Percentiles rank a stretch among this genome's conserved stretches.
Evolutionary conservation across 495 filamentous ascomycete genomes (phyloP).

Genomic region (Aeminium ludgeri): DNA sequence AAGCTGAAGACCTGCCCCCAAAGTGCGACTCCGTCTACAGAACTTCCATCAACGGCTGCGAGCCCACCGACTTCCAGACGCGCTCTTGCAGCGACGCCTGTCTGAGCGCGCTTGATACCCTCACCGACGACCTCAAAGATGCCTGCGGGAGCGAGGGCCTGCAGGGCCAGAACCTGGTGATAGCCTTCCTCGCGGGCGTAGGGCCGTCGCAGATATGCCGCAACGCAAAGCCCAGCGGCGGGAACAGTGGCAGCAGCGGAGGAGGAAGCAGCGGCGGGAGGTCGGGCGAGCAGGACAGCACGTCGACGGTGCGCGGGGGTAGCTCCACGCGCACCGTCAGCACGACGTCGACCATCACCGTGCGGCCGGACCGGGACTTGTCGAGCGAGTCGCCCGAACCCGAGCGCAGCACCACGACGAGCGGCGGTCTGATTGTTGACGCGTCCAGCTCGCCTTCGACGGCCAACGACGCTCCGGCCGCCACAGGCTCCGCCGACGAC

Average conservation of each 20-base stretch:
- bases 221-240: conserved; percentile 1
- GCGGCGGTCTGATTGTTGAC: neutral
- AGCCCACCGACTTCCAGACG: conserved; percentile 19
- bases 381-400: neutral
- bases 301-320: too few relatives aligned
- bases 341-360: neutral
- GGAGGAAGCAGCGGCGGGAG: neutral
- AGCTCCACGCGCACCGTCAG: neutral
- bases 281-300: too few relatives aligned
- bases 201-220: conserved; percentile 7
- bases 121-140: conserved; percentile 13
- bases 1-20: conserved; percentile 4
- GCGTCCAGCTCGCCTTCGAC: neutral
- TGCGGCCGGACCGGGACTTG: neutral
- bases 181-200: conserved; percentile 8
- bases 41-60: conserved; percentile 19
- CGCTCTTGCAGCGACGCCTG: conserved; percentile 20
- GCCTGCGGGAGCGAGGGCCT: conserved; percentile 15
- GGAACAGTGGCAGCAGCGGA: neutral
- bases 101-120: conserved; percentile 17
- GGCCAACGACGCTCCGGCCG: neutral
- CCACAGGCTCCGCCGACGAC: neutral
- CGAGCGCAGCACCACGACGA: neutral
- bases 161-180: conserved; percentile 5
- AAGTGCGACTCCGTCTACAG: conserved; percentile 15